These are phyloP conservation scores for Opeltia flavorubescens DNA, from an alignment of 495 filamentous ascomycete genomes.

Conservation along the genomic window DNA sequence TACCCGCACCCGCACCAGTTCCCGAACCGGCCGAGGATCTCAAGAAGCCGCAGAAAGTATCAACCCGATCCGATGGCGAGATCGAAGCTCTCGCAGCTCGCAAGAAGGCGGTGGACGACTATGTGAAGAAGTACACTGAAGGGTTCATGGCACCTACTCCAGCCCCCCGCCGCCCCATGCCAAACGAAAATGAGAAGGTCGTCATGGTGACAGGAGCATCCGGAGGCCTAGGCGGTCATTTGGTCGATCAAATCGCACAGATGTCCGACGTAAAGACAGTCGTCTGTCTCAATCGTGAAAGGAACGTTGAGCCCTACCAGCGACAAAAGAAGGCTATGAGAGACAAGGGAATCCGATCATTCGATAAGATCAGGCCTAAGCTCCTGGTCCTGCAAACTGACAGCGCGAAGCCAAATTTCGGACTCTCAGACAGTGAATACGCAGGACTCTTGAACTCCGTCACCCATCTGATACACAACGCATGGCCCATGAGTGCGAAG, in stretches of 20 bases:
- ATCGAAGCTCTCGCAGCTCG: conserved; percentile 10
- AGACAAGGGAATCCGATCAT: conserved; percentile 4
- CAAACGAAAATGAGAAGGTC: conserved; percentile 22
- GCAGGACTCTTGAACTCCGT: conserved; percentile 18
- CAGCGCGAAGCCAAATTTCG: conserved; percentile 23
- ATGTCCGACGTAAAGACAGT: conserved; percentile 6
- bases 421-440: conserved; percentile 23
- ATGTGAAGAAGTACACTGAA: conserved; percentile 8
- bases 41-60: not conserved
- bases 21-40: conserved; percentile 1
- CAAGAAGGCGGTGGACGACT: conserved; percentile 15
- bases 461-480: conserved; percentile 38
- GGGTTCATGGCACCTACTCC: conserved; percentile 4
- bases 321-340: conserved; percentile 7
- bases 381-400: conserved; percentile 24
- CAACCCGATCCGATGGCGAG: not conserved
- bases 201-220: conserved; percentile 23
- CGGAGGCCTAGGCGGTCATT: conserved; percentile 19
- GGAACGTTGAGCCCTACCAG: not conserved
- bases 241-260: conserved; percentile 12
- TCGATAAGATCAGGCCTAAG: conserved; percentile 6
- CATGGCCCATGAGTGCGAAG: conserved; percentile 36
- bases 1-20: not conserved
- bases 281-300: conserved; percentile 17
- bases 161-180: not conserved